Conservation (phyloP, 495 filamentous ascomycete genomes). For the Aspergillus asperescens region DNA sequence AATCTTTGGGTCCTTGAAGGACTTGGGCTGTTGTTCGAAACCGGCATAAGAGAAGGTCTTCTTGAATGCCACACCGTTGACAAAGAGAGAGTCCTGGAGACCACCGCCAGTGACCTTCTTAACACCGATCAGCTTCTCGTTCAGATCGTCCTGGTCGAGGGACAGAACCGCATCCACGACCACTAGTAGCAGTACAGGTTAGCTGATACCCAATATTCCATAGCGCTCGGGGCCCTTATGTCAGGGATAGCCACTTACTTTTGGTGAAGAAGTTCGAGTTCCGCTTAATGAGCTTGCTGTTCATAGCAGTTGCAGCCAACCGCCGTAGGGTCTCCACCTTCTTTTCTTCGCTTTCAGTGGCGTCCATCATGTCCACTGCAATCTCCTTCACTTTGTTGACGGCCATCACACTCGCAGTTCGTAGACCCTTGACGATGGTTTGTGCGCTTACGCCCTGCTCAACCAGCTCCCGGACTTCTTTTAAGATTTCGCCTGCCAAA, state of each 20-base stretch:
- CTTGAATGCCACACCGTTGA: constrained; percentile 98
- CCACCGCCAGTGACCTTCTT: constrained; percentile 98
- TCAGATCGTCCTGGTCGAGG: constrained; percentile 95
- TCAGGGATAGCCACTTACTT: constrained; percentile 53
- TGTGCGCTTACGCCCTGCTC: constrained; percentile 97
- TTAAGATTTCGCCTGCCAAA: constrained; percentile 90
- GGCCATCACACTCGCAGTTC: constrained; percentile 83
- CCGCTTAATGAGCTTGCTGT: constrained; percentile 96
- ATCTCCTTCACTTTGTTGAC: constrained; percentile 99
- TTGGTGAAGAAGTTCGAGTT: constrained; percentile 97
- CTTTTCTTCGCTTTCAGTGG: constrained; percentile 60
- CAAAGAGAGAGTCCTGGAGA: constrained; percentile 92
- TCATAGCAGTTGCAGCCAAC: constrained; percentile 96
- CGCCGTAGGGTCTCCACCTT: constrained; percentile 84
- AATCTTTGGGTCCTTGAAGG: constrained; percentile 87
- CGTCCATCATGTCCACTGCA: constrained; percentile 65
- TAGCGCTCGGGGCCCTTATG: not conserved
- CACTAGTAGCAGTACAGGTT: constrained; percentile 52
- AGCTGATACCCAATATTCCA: constrained; percentile 4
- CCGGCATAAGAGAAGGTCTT: constrained; percentile 99
- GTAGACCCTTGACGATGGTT: constrained; percentile 92
- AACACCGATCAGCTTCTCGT: constrained; percentile 95
- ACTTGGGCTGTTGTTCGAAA: constrained; percentile 98
- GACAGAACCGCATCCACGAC: constrained; percentile 95
- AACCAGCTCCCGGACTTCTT: constrained; percentile 90